Evolutionary conservation across 1,139 yeast genomes (phyloP).

Genomic region (Waltiozyma sp.): DNA sequence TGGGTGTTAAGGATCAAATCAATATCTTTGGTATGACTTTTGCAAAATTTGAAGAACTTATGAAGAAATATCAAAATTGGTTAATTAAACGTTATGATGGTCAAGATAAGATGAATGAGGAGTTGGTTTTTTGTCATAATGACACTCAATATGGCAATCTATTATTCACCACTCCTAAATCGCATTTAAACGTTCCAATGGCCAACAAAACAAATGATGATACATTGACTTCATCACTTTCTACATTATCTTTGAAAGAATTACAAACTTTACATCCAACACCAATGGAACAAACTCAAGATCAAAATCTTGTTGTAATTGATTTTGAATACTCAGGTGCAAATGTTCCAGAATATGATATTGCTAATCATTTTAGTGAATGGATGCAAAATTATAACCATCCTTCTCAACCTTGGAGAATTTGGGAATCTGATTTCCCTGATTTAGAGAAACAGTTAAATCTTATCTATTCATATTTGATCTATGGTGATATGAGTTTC

Average conservation of each 20-base stretch:
- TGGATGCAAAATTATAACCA: slow-evolving; percentile 95
- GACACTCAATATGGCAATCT: slow-evolving; percentile 95
- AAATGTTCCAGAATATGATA: slow-evolving; percentile 82
- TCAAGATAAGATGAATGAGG: slow-evolving; percentile 17
- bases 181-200: slow-evolving; percentile 5
- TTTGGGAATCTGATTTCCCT: slow-evolving; percentile 54
- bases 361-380: slow-evolving; percentile 82
- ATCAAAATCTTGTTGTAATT: slow-evolving; percentile 76
- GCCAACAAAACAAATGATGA: slow-evolving; percentile 5
- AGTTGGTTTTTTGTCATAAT: slow-evolving; percentile 78
- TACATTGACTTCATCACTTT: slow-evolving; percentile 18
- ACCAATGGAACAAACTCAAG: slow-evolving; percentile 35
- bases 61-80: slow-evolving; percentile 51
- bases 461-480: slow-evolving; percentile 61
- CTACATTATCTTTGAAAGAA: slow-evolving; percentile 24
- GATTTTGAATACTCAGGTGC: slow-evolving; percentile 96
- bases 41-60: slow-evolving; percentile 33
- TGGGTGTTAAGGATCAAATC: slow-evolving; percentile 24
- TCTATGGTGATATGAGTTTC: slow-evolving; percentile 15
- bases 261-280: slow-evolving; percentile 23
- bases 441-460: slow-evolving; percentile 54
- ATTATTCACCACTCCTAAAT: slow-evolving; percentile 30
- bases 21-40: slow-evolving; percentile 40
- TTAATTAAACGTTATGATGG: slow-evolving; percentile 19
- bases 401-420: slow-evolving; percentile 45